A percentile compares a stretch with the other conserved stretches of the same genome.
These are phyloP conservation scores for Triglochin maritima DNA, from an alignment of 106 monocot genomes.

Conservation along the genomic window DNA sequence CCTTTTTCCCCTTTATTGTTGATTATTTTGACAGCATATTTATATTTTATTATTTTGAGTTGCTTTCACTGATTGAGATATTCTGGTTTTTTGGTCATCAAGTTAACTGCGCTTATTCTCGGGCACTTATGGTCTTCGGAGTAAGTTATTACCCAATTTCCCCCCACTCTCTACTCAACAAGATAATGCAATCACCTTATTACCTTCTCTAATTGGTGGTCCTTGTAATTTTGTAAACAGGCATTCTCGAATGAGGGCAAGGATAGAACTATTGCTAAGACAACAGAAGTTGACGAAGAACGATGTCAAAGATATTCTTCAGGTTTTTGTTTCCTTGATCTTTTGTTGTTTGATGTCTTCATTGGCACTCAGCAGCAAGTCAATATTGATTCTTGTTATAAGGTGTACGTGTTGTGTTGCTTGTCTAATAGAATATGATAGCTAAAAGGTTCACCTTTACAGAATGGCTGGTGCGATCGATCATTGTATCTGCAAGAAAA, in stretches of 20 bases:
- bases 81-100: no score
- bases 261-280: slow-evolving; percentile 76
- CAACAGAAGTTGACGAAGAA: slow-evolving; percentile 82
- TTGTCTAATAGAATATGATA: no score
- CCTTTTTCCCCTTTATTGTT: neutral
- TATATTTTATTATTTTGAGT: neutral
- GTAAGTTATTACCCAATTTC: slow-evolving; percentile 31
- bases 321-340: slow-evolving; percentile 29
- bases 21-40: neutral
- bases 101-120: slow-evolving; percentile 83
- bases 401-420: no score
- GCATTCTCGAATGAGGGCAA: slow-evolving; percentile 57
- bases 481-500: no score
- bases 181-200: neutral
- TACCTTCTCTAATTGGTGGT: no score
- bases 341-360: no score
- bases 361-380: no score
- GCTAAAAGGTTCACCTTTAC: no score
- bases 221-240: slow-evolving; percentile 21
- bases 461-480: no score
- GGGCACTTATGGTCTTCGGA: slow-evolving; percentile 94
- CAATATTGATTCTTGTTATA: no score
- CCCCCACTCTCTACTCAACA: neutral
- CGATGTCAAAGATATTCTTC: slow-evolving; percentile 76
- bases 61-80: neutral